Percentiles rank a stretch among this genome's conserved stretches.
These are phyloP conservation scores for Paramyrothecium sp. DNA, from an alignment of 2,329 filamentous ascomycete species.

Conservation along the genomic window DNA sequence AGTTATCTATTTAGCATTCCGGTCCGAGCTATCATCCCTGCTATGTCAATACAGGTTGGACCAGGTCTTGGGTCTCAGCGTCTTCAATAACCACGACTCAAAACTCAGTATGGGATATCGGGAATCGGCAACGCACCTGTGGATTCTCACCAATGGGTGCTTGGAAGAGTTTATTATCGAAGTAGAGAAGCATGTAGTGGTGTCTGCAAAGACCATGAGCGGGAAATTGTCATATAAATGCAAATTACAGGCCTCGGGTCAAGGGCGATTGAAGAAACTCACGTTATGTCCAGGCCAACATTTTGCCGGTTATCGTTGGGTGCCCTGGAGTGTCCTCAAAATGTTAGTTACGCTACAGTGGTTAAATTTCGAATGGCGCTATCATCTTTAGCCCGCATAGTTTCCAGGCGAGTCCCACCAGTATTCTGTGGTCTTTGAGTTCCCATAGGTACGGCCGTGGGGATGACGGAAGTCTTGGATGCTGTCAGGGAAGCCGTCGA, in stretches of 20 bases:
- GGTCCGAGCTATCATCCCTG: too few species aligned
- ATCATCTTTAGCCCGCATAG: background rate
- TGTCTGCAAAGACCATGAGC: constrained; percentile 7
- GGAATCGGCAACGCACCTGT: constrained; percentile 6
- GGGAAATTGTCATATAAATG: background rate
- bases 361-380: too few species aligned
- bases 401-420: constrained; percentile 7
- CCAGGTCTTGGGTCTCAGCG: too few species aligned
- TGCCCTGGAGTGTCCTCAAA: constrained; percentile 4
- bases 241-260: background rate
- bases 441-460: constrained; percentile 14
- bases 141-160: constrained; percentile 8
- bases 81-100: too few species aligned
- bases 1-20: too few species aligned
- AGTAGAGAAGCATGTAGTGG: constrained; percentile 14
- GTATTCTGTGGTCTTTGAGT: constrained; percentile 16
- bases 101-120: too few species aligned
- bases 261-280: constrained; percentile 2
- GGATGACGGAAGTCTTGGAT: constrained; percentile 15
- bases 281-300: constrained; percentile 15
- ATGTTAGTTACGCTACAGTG: constrained; percentile 8
- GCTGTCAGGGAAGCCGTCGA: constrained; percentile 15
- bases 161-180: constrained; percentile 13
- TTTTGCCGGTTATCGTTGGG: constrained; percentile 10
- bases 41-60: too few species aligned